A percentile compares a stretch with the other conserved stretches of the same genome.
Conservation (phyloP, 345 rosid species). For the Rubroshorea leprosula region DNA sequence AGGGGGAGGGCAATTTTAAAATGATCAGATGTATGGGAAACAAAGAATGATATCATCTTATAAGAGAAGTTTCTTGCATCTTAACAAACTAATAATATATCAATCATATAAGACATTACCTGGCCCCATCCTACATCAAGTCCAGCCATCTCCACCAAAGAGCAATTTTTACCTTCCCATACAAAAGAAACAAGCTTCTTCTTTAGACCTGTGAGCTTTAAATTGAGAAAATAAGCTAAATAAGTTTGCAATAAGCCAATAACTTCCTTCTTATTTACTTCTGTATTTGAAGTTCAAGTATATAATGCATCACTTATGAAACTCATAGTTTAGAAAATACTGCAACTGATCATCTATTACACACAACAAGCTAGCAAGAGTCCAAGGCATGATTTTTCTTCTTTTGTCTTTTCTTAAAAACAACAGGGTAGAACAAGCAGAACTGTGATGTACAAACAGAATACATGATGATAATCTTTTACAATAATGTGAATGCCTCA, state of each 20-base stretch:
- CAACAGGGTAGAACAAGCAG: no score
- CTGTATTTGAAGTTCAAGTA: neutral
- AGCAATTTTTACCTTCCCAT: slow-evolving; percentile 47
- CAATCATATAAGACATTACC: no score
- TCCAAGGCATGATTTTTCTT: no score
- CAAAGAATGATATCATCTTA: slow-evolving; percentile 2
- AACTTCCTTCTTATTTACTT: neutral
- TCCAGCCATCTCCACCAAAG: slow-evolving; percentile 83
- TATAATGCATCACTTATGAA: neutral
- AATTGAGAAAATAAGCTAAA: slow-evolving; percentile 17
- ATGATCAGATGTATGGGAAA: neutral
- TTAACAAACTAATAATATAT: no score
- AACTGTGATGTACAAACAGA: no score
- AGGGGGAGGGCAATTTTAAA: neutral
- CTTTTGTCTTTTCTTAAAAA: no score
- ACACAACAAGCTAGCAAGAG: no score
- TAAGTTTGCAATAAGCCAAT: no score
- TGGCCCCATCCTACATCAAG: slow-evolving; percentile 99
- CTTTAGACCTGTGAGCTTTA: slow-evolving; percentile 76
- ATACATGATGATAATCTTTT: no score
- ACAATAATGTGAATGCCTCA: no score
- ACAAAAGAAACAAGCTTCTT: slow-evolving; percentile 57
- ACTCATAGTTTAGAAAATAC: neutral
- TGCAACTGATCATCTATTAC: neutral
- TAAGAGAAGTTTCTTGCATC: neutral